Evolutionary conservation across 2,329 filamentous ascomycete species (phyloP), one percentile per base, ranked within the genome.

Genomic region (Colletotrichum musae): DNA sequence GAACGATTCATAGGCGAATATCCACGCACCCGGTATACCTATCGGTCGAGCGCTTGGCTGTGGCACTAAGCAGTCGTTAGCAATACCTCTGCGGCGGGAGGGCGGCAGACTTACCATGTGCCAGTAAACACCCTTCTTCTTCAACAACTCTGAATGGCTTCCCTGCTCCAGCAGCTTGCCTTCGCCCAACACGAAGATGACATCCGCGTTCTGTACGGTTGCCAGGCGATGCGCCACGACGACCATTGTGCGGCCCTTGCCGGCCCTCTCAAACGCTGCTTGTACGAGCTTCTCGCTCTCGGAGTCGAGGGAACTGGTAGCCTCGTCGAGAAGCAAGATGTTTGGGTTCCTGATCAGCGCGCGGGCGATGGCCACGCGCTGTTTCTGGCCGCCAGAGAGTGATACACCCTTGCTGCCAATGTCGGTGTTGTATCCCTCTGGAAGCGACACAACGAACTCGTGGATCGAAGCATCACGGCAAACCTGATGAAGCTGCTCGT

Each of bases 181-280:
- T 70, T 90, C 86, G 12, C 92, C 92, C 56, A 96, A 88, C 0
- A 95, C 92, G 74, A 93, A 94, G 50, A 95, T 95, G n/a, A 91
- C 82, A 77, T 95, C 91, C 1, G 93, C 92, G 73, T 94, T 92
- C 78, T 93, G 92, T 21, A 95, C 90, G 13, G 92, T 95, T 0
- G 91, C 91, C 57, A 95, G 83, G 15, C 93, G 85, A 77, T 95
- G 93, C 1, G 93, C 93, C 12, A 96, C 92, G 3, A 92, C 92
- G 3, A 96, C 84, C 70, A 93, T 93, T 2, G 93, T 90, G 7
- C 87, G 81, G 2, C 87, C 87, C 71, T 85, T 84, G 4, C 85
- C 85, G 0, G 89, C 89, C 50, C 84, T 84, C 81, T 94, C 91
- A 75, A 95, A 89, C 0, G 92, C 92, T 1, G 82, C 83, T 78